phyloP scores from a whole-genome alignment of 148 eudicot genomes.

The Cornus controversa region DNA sequence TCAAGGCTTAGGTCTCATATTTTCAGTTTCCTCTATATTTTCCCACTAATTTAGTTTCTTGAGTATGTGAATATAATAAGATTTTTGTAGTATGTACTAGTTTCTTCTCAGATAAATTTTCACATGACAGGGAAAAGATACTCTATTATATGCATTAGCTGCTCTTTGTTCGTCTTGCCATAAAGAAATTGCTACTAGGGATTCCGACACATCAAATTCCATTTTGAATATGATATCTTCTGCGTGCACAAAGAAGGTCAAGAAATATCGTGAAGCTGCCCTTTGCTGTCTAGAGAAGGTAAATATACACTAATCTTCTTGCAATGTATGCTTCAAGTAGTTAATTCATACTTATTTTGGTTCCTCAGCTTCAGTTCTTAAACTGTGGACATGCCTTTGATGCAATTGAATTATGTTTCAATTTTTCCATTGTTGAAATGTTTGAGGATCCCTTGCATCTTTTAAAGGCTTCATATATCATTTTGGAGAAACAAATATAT shows the following conservation, averaged over 20 bases:
- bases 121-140: slow-evolving; percentile 82
- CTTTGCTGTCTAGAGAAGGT: slow-evolving; percentile 86
- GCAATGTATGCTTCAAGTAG: background rate
- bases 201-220: slow-evolving; percentile 59
- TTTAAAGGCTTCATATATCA: background rate
- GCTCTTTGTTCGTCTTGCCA: slow-evolving; percentile 78
- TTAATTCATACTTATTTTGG: background rate
- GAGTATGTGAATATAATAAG: background rate
- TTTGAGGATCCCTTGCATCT: background rate
- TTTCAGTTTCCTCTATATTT: background rate
- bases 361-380: background rate
- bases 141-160: slow-evolving; percentile 70
- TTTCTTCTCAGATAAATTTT: background rate
- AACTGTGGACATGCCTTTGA: background rate
- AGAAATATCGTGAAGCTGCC: slow-evolving; percentile 84
- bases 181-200: slow-evolving; percentile 59
- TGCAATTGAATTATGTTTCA: background rate
- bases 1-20: too few species aligned
- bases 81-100: background rate
- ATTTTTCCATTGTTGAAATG: background rate
- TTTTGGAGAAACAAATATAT: background rate
- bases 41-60: background rate
- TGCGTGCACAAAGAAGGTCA: slow-evolving; percentile 80
- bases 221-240: slow-evolving; percentile 61
- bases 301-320: slow-evolving; percentile 1